Conservation (phyloP, 225 moss, liverwort and hornwort species). For the Antitrichia curtipendula region DNA sequence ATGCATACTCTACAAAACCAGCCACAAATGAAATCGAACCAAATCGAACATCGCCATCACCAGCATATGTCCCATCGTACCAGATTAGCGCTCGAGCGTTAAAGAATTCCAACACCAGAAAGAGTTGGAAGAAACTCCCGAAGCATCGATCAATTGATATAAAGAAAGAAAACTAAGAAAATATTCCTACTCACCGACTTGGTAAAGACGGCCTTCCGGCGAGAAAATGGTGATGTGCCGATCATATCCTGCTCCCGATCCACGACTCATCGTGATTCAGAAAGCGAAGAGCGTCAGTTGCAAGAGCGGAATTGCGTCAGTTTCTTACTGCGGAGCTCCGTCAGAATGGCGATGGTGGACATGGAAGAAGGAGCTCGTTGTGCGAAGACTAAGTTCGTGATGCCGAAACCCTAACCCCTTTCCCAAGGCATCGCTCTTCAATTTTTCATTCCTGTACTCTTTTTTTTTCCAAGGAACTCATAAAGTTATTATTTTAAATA, state of each 20-base stretch:
- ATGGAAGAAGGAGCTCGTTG: not conserved
- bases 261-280: conserved; percentile 22
- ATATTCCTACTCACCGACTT: conserved; percentile 11
- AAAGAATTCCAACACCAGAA: not conserved
- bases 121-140: not conserved
- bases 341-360: not conserved
- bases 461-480: no score
- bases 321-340: not conserved
- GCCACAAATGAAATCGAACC: not conserved
- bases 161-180: not conserved
- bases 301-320: not conserved
- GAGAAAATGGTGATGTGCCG: conserved; percentile 43
- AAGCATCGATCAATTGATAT: not conserved
- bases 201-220: conserved; percentile 39
- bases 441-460: not conserved
- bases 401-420: not conserved
- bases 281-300: not conserved
- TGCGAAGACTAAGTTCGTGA: not conserved
- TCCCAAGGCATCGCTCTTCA: not conserved
- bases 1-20: conserved; percentile 61
- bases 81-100: not conserved
- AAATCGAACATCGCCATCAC: not conserved
- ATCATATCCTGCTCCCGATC: conserved; percentile 36
- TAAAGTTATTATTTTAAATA: not conserved
- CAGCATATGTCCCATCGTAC: not conserved